These are phyloP conservation scores for Sporothrix variecibatus DNA, from an alignment of 2,329 filamentous ascomycete species.

Conservation along the genomic window DNA sequence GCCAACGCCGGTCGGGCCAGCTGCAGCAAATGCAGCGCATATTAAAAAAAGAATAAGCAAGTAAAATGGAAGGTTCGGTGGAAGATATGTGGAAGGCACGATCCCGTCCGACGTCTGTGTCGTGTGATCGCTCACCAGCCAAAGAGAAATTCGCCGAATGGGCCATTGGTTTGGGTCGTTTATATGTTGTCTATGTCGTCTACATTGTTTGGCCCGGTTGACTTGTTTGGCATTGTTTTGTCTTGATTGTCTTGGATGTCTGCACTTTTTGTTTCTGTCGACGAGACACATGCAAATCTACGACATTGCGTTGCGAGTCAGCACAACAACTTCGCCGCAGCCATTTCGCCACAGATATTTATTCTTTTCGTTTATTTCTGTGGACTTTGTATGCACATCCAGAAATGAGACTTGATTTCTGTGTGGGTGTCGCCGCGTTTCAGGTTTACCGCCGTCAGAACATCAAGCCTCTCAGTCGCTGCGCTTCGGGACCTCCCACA, in stretches of 20 bases:
- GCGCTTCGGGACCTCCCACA: conserved; percentile 12
- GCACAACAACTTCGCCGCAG: background rate
- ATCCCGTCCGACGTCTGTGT: background rate
- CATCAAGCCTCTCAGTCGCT: background rate
- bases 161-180: background rate
- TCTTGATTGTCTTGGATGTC: background rate
- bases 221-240: background rate
- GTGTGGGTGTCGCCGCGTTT: conserved; percentile 17
- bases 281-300: conserved; percentile 9
- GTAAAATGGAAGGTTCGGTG: conserved; percentile 6
- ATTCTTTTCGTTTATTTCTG: too few relatives aligned
- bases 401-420: background rate
- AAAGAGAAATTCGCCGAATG: conserved; percentile 18
- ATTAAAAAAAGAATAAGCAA: background rate
- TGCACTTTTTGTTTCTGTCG: background rate
- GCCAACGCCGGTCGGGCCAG: background rate
- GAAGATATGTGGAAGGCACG: background rate
- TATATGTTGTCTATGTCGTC: background rate
- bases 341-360: background rate
- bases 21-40: background rate
- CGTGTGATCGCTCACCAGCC: conserved; percentile 14
- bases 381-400: background rate
- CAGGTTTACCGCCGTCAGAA: conserved; percentile 21
- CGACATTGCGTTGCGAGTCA: conserved; percentile 1
- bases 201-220: background rate